Conservation (phyloP, 1,284 basidiomycete genomes). For the Trichosporon ovoides region DNA sequence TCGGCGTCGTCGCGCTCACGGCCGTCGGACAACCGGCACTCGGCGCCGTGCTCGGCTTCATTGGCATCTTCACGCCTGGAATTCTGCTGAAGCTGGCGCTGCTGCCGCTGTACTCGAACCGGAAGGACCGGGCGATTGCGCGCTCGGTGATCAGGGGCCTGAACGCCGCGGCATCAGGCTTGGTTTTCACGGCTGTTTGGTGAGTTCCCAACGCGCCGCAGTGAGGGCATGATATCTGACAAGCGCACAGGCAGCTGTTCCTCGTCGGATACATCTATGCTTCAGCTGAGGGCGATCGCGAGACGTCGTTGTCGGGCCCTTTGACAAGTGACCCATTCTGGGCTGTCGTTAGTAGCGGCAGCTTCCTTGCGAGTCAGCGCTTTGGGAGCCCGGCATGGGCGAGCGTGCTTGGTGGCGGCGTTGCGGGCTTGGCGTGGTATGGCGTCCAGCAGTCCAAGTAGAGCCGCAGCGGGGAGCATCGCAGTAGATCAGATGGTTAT, state of each 20-base stretch:
- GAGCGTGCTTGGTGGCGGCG: conserved; percentile 44
- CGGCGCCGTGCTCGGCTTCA: conserved; percentile 53
- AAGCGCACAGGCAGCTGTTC: conserved; percentile 47
- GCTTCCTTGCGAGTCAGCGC: conserved; percentile 41
- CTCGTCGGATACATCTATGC: conserved; percentile 41
- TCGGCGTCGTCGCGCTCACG: conserved; percentile 52
- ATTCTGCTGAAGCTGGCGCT: conserved; percentile 55
- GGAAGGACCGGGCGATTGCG: conserved; percentile 50
- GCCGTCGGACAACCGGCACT: conserved; percentile 38
- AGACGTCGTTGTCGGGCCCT: conserved; percentile 32
- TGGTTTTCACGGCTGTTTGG: conserved; percentile 58
- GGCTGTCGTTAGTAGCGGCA: conserved; percentile 47
- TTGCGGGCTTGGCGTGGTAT: conserved; percentile 49
- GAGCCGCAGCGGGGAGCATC: not conserved
- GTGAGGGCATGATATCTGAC: not conserved
- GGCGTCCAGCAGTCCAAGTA: conserved; percentile 32
- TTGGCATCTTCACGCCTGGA: conserved; percentile 55
- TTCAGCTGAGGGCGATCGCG: conserved; percentile 34
- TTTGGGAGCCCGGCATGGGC: conserved; percentile 47
- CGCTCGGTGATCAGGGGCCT: conserved; percentile 54
- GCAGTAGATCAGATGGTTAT: too few relatives aligned
- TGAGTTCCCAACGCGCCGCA: not conserved
- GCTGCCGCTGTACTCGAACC: conserved; percentile 53
- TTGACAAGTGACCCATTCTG: conserved; percentile 51
- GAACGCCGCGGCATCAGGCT: conserved; percentile 56